phyloP scores from a whole-genome alignment of 2,329 filamentous ascomycete species.

The Epichloe uncinata region DNA sequence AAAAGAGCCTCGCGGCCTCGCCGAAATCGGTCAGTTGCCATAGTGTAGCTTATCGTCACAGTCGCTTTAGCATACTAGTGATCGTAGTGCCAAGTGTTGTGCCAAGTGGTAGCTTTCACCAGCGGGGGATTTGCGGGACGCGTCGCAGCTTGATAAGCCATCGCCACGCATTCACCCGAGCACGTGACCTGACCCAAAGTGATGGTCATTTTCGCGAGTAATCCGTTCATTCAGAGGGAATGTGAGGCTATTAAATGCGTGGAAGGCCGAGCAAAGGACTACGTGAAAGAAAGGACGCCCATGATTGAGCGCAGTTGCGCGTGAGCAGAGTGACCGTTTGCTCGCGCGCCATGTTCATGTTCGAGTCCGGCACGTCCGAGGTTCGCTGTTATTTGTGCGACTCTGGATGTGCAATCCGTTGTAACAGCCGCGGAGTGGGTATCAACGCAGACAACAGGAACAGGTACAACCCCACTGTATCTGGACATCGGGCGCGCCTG shows the following conservation, averaged over 20 bases:
- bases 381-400: not conserved
- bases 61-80: not conserved
- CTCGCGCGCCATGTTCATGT: not conserved
- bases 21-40: conserved; percentile 26
- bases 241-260: not conserved
- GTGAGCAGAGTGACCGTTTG: not conserved
- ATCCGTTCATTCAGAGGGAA: not conserved
- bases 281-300: too few relatives aligned
- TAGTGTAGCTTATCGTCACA: conserved; percentile 9
- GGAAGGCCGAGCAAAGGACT: not conserved
- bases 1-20: conserved; percentile 26
- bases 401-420: not conserved
- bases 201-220: not conserved
- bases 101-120: not conserved
- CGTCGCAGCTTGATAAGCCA: not conserved
- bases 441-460: not conserved
- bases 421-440: not conserved
- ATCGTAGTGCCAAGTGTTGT: not conserved
- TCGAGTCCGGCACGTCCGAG: not conserved
- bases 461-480: too few relatives aligned
- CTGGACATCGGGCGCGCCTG: not conserved
- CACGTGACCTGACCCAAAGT: not conserved
- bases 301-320: not conserved
- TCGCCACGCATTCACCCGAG: not conserved
- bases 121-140: not conserved